Conservation (phyloP, 306 rosid genomes). For the Rosa multiflora region DNA sequence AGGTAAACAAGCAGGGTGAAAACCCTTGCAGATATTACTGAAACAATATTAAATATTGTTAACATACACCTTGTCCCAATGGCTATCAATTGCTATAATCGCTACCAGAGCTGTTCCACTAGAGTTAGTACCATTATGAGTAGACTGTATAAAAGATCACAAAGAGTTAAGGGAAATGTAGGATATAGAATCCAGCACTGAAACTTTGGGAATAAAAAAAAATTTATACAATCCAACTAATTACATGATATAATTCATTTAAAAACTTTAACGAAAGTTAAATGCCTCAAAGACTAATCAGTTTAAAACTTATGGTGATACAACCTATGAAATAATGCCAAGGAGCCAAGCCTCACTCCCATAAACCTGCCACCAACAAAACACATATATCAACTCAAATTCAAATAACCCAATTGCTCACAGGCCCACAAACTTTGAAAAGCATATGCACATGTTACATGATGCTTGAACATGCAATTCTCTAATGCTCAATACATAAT, state of each 20-base stretch:
- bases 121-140: constrained; percentile 51
- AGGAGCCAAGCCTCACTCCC: no score
- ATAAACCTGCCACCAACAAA: no score
- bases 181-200: background rate
- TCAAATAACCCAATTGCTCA: no score
- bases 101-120: constrained; percentile 68
- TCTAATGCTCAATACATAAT: no score
- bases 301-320: background rate
- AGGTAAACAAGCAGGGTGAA: constrained; percentile 14
- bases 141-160: constrained; percentile 58
- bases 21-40: constrained; percentile 2
- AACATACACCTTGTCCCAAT: constrained; percentile 68
- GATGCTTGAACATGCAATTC: no score
- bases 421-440: no score
- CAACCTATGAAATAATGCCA: no score
- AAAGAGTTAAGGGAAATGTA: constrained; percentile 47
- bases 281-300: background rate
- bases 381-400: no score
- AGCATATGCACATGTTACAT: no score
- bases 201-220: background rate
- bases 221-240: constrained; percentile 2
- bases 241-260: background rate
- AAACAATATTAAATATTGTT: background rate
- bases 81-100: constrained; percentile 70
- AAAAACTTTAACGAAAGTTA: background rate